A percentile compares a stretch with the other conserved stretches of the same genome.
phyloP scores from a whole-genome alignment of 768 basidiomycete genomes.

The Suillus paluster region DNA sequence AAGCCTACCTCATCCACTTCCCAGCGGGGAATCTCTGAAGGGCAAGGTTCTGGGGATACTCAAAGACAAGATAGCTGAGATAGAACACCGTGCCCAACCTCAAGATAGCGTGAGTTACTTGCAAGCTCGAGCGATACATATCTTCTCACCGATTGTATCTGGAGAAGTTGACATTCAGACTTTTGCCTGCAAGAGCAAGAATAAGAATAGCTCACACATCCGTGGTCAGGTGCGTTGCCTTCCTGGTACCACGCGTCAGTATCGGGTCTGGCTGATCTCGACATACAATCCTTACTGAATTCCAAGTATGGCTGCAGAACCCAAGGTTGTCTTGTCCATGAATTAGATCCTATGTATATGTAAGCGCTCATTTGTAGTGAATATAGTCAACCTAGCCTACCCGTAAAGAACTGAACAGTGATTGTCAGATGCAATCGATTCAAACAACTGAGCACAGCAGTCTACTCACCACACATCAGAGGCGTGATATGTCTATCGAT shows the following conservation, averaged over 20 bases:
- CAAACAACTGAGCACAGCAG: constrained; percentile 14
- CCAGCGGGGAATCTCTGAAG: constrained; percentile 57
- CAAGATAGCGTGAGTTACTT: background rate
- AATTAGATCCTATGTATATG: constrained; percentile 56
- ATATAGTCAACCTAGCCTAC: constrained; percentile 35
- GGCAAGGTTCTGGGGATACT: constrained; percentile 68
- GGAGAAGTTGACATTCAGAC: background rate
- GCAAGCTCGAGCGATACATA: background rate
- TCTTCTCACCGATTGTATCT: constrained; percentile 63
- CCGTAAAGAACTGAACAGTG: constrained; percentile 52
- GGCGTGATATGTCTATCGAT: constrained; percentile 66
- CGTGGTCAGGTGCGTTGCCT: constrained; percentile 58
- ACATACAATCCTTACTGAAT: constrained; percentile 48
- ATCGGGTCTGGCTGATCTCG: background rate
- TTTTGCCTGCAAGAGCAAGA: background rate
- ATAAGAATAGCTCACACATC: constrained; percentile 50
- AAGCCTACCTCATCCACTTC: constrained; percentile 38
- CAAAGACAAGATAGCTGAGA: constrained; percentile 64
- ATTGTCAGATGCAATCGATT: constrained; percentile 1
- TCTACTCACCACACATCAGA: constrained; percentile 61
- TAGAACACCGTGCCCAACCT: constrained; percentile 75
- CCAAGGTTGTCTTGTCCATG: constrained; percentile 72
- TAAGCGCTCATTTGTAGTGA: background rate
- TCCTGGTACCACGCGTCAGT: constrained; percentile 35
- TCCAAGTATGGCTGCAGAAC: constrained; percentile 64